These are phyloP conservation scores for Hypoxylon sp. DNA, from an alignment of 2,329 filamentous ascomycete genomes.

Conservation along the genomic window DNA sequence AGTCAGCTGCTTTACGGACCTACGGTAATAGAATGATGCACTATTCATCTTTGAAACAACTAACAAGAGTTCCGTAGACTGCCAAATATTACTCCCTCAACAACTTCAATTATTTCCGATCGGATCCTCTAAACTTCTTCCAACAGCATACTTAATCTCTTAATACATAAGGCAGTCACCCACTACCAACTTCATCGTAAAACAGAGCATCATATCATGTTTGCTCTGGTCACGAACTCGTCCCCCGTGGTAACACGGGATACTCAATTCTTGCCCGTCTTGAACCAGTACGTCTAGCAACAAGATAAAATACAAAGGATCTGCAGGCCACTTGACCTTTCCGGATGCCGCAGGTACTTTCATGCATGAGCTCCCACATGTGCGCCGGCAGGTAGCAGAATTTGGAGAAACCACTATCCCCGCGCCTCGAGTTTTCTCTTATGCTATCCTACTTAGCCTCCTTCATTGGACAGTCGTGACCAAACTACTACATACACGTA, in stretches of 20 bases:
- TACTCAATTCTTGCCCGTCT: conserved; percentile 5
- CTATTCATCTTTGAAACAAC: conserved; percentile 11
- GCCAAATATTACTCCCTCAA: conserved; percentile 6
- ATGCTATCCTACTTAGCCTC: conserved; percentile 6
- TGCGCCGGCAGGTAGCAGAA: conserved; percentile 31
- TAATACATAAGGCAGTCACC: not conserved
- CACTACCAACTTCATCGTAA: not conserved
- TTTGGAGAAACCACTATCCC: conserved; percentile 39
- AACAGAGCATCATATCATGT: not conserved
- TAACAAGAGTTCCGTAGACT: not conserved
- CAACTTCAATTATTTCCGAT: conserved; percentile 1
- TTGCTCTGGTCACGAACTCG: conserved; percentile 23
- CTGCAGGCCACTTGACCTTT: conserved; percentile 47
- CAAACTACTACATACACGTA: conserved; percentile 30
- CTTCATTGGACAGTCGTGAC: conserved; percentile 33
- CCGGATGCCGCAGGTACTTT: conserved; percentile 47
- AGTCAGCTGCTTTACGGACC: not conserved
- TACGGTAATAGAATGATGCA: not conserved
- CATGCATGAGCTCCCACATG: conserved; percentile 36
- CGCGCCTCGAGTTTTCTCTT: conserved; percentile 31
- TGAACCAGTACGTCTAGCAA: conserved; percentile 31
- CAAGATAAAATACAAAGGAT: conserved; percentile 39
- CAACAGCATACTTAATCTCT: not conserved
- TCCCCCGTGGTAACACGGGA: conserved; percentile 24
- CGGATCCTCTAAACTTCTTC: conserved; percentile 10